Evolutionary conservation across 768 basidiomycete genomes (phyloP).

Genomic region (Lanmaoa rubissima): DNA sequence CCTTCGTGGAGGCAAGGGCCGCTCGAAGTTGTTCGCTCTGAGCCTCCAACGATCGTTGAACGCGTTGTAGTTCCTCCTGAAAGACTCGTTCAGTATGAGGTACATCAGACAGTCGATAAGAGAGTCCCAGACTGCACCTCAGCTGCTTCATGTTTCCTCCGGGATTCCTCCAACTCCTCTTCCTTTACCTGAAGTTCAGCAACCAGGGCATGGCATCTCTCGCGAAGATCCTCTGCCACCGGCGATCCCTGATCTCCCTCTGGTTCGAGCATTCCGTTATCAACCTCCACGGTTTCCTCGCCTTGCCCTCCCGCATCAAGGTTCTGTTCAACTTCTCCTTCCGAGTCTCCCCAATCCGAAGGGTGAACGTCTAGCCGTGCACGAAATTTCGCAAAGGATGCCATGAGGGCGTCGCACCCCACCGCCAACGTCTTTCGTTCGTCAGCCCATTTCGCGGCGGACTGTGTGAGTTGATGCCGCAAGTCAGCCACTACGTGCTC

Average conservation of each 20-base stretch:
- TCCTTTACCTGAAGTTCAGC: conserved; percentile 21
- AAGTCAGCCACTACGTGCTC: conserved; percentile 29
- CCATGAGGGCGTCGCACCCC: conserved; percentile 28
- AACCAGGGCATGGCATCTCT: conserved; percentile 18
- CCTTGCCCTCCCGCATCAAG: conserved; percentile 11
- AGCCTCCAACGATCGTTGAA: conserved; percentile 14
- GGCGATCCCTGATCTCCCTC: conserved; percentile 11
- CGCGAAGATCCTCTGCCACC: conserved; percentile 1
- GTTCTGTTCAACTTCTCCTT: conserved; percentile 27
- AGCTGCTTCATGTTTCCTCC: conserved; percentile 10
- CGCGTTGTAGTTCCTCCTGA: conserved; percentile 20
- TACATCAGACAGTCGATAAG: background rate
- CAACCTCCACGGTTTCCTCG: conserved; percentile 19
- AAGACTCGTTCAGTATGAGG: conserved; percentile 7
- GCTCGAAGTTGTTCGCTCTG: conserved; percentile 21
- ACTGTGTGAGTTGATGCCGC: conserved; percentile 29
- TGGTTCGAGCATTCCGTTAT: background rate
- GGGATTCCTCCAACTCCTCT: conserved; percentile 17
- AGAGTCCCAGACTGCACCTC: conserved; percentile 20
- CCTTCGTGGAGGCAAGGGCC: conserved; percentile 11
- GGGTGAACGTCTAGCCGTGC: conserved; percentile 23
- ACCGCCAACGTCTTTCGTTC: conserved; percentile 25
- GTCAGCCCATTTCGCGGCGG: conserved; percentile 29
- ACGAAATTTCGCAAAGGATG: conserved; percentile 32
- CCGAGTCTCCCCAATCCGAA: conserved; percentile 21